These are phyloP conservation scores for Vanilla planifolia DNA, from an alignment of 106 monocot species.

Conservation along the genomic window DNA sequence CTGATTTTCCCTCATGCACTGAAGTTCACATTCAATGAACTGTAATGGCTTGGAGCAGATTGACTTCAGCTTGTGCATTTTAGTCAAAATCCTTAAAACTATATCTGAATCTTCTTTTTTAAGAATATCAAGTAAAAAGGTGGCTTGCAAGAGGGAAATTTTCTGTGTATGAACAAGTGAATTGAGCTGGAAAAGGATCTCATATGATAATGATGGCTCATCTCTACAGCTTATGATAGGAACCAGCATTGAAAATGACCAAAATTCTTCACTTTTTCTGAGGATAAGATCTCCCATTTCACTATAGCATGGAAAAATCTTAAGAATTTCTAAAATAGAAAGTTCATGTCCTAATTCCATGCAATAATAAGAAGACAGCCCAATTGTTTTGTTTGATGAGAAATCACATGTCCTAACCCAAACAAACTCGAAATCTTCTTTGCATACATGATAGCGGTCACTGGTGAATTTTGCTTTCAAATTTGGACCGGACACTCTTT, in stretches of 20 bases:
- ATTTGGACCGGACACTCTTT: conserved; percentile 23
- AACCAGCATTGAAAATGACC: conserved; percentile 30
- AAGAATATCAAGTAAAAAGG: conserved; percentile 49
- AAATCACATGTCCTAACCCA: conserved; percentile 90
- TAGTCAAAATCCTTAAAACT: conserved; percentile 42
- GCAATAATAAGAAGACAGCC: conserved; percentile 50
- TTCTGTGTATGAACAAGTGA: conserved; percentile 85
- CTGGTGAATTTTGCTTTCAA: conserved; percentile 29
- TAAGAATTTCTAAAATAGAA: conserved; percentile 31
- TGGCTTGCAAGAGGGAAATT: conserved; percentile 43
- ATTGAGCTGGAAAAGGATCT: conserved; percentile 85
- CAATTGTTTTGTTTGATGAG: conserved; percentile 47
- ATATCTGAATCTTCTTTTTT: conserved; percentile 30
- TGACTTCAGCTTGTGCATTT: conserved; percentile 50
- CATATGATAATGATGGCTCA: conserved; percentile 36
- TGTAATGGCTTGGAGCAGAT: conserved; percentile 70
- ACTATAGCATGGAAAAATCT: conserved; percentile 35
- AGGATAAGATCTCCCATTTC: conserved; percentile 50
- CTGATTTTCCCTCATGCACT: conserved; percentile 12
- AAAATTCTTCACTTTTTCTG: conserved; percentile 9
- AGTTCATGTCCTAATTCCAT: conserved; percentile 34
- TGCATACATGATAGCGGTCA: conserved; percentile 53
- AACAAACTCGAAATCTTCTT: conserved; percentile 41
- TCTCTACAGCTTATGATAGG: conserved; percentile 46
- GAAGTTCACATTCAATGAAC: conserved; percentile 34